Base-by-base conservation (phyloP, 2,329 filamentous ascomycete species). In the Pezicula carpinea region DNA sequence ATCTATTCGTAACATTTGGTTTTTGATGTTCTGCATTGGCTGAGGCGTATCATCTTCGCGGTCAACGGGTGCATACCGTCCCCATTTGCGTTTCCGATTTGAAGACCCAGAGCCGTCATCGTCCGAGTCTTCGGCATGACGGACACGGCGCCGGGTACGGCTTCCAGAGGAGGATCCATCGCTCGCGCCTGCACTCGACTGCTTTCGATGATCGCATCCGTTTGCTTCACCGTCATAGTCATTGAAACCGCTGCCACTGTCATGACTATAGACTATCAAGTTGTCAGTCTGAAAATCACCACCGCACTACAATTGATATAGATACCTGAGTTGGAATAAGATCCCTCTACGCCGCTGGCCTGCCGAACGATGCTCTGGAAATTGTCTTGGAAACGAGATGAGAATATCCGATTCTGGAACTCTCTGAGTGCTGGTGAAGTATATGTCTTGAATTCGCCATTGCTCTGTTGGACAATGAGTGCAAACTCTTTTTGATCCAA, bases 1-100 rank as follows among this genome's bases (percentile, higher is more conserved):
- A 17, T 75, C 72, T 39, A 86, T 75, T 34, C 66, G 69, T 36
- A 85, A 36, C n/a, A 53, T 53, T 34, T 63, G 58, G 14, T 49
- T 57, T 44, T 59, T 59, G 52, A 40, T 8, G 47, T 41, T 56
- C 50, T 31, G 60, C 56, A 43, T 48, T 49, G 7, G 50, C 43
- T n/a, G 14, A 11, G 18, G 34, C 6, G 14, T 29, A 48, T 33
- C 39, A 36, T 21, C 22, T 33, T 40, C 22, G 18, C 19, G 19
- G 18, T 33, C 32, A 13, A 21, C 26, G 13, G 19, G 29, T 34
- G 26, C 18, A n/a, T 34, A 32, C 15, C 40, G 19, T 22, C 33
- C 31, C 5, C 40, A 23, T 11, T 19, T 17, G 34, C 48, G 50
- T 31, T 50, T 46, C 34, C 59, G 45, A 39, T 55, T 60, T 31